A percentile compares a stretch with the other conserved stretches of the same genome.
Evolutionary conservation across 371 early-diverging fungal species (phyloP).

Genomic region (Mortierella sp.): DNA sequence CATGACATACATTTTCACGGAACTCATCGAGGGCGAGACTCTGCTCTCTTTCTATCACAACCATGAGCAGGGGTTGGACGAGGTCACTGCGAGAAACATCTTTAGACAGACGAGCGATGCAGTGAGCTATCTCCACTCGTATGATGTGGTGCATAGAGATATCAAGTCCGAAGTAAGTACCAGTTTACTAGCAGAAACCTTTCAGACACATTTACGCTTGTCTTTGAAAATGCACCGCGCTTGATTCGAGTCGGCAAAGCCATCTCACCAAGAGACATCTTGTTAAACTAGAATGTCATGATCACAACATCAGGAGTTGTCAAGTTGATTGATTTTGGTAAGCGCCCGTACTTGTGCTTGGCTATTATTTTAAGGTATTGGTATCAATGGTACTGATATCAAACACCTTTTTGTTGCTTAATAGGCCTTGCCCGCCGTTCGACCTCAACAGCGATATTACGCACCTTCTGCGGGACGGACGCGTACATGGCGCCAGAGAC

Average conservation of each 20-base stretch:
- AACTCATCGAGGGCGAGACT: slow-evolving; percentile 28
- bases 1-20: slow-evolving; percentile 38
- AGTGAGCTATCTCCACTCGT: slow-evolving; percentile 33
- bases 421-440: slow-evolving; percentile 38
- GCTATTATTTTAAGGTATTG: not conserved
- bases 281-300: slow-evolving; percentile 43
- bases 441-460: not conserved
- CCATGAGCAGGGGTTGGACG: slow-evolving; percentile 4
- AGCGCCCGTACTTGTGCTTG: not conserved
- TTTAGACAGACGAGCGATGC: slow-evolving; percentile 34
- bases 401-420: not conserved
- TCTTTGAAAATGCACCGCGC: too few relatives aligned
- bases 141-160: slow-evolving; percentile 43
- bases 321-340: slow-evolving; percentile 54
- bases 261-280: not conserved
- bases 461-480: slow-evolving; percentile 33
- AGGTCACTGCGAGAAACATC: slow-evolving; percentile 20
- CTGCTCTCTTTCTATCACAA: not conserved
- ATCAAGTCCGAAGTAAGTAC: slow-evolving; percentile 52
- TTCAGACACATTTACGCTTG: not conserved
- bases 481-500: slow-evolving; percentile 50
- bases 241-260: not conserved
- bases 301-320: not conserved
- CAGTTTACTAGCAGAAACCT: not conserved
- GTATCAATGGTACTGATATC: too few relatives aligned